Evolutionary conservation across 345 rosid species (phyloP), one percentile per base, ranked within the genome.

Genomic region (Limnanthes douglasii): DNA sequence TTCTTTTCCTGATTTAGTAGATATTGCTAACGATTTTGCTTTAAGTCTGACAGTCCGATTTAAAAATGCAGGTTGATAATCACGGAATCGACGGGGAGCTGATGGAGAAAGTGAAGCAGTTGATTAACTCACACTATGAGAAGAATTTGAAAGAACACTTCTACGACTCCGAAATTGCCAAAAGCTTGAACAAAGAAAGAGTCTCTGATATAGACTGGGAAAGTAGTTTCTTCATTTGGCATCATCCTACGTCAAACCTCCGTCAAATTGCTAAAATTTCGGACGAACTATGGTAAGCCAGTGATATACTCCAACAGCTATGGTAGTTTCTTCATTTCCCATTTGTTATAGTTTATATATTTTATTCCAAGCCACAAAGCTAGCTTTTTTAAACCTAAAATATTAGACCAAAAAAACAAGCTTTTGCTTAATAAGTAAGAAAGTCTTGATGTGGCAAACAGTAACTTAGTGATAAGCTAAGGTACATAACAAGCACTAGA

Each of bases 31-130:
- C 8, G 25, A 35, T 52, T 20, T 6, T 32, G 11, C 16, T 11
- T 9, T 39, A 0, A 26, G 7, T 29, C 5, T 30, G 3, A 38
- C n/a, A 25, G 8, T 23, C 12, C 0, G 4, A 31, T 21, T 15
- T n/a, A 34, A 31, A 18, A 38, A 21, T 61, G 48, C 78, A 86
- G 97, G 62, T 82, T 56, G 72, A 72, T 48, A 86, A 82, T 60
- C 94, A 86, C 65, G 93, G 75, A 23, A 41, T 73, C 38, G 70
- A 73, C 64, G 59, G 42, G 41, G 28, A 57, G 48, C 46, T 78
- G 66, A 86, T 73, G 93, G 80, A 73, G 53, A 82, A 73, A 54
- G 93, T 78, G 63, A 86, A 73, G 61, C 65, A 52, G 18, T 21
- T 69, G 53, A 76, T 82, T 34, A 71, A 71, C 45, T 22, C 54